These are phyloP conservation scores for Ganoderma leucocontextum DNA, from an alignment of 1,284 basidiomycete genomes.

Conservation along the genomic window DNA sequence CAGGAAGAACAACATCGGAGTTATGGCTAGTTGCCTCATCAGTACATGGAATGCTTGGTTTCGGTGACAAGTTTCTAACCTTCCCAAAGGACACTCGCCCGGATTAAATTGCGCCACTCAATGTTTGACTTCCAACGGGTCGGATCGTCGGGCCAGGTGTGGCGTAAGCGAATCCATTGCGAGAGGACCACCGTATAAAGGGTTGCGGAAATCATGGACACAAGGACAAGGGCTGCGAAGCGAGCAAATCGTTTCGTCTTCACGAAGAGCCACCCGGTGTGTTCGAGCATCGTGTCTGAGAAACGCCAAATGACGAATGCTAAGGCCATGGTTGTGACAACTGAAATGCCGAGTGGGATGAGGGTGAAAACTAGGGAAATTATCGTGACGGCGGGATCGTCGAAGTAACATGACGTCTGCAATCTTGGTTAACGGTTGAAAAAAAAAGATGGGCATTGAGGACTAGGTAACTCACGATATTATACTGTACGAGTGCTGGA, in stretches of 20 bases:
- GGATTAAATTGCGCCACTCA: slow-evolving; percentile 19
- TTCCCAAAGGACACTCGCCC: slow-evolving; percentile 37
- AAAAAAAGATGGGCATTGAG: neutral
- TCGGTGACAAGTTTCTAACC: slow-evolving; percentile 14
- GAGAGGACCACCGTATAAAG: slow-evolving; percentile 35
- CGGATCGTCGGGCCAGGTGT: slow-evolving; percentile 4
- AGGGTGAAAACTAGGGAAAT: slow-evolving; percentile 35
- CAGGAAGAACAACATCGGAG: slow-evolving; percentile 36
- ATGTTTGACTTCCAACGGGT: neutral
- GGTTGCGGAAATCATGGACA: slow-evolving; percentile 35
- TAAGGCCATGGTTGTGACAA: slow-evolving; percentile 29
- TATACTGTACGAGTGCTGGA: slow-evolving; percentile 8
- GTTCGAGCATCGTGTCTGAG: slow-evolving; percentile 29
- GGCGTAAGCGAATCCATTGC: slow-evolving; percentile 29
- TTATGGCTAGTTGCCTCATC: slow-evolving; percentile 28
- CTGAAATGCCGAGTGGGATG: slow-evolving; percentile 33
- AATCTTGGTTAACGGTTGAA: neutral
- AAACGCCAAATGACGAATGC: slow-evolving; percentile 32
- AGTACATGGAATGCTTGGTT: neutral
- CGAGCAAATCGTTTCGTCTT: slow-evolving; percentile 34
- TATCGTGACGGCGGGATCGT: slow-evolving; percentile 30
- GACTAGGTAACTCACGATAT: slow-evolving; percentile 23
- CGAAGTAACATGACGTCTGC: slow-evolving; percentile 36
- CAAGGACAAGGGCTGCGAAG: slow-evolving; percentile 35
- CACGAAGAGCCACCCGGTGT: slow-evolving; percentile 23